phyloP scores from a whole-genome alignment of 306 rosid genomes.

The Citrullus mucosospermus region DNA sequence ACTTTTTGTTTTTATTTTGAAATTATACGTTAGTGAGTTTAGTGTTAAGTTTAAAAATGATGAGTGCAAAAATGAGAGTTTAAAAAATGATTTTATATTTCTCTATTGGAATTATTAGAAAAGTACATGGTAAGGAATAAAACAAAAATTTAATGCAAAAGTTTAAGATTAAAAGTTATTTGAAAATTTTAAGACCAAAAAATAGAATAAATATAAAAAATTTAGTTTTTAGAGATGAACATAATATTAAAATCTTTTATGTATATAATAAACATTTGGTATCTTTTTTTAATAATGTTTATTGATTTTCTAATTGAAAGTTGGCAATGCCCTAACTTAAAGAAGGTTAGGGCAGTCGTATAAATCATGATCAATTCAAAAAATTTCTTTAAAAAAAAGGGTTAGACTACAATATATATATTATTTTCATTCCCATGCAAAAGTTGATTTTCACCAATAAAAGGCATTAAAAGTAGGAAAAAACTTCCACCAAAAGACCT shows the following conservation, averaged over 20 bases:
- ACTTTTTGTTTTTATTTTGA: too few species aligned
- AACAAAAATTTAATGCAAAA: too few species aligned
- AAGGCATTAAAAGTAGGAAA: constrained; percentile 27
- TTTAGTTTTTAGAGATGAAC: neutral
- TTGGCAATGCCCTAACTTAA: neutral
- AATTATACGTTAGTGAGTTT: too few species aligned
- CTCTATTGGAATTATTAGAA: neutral
- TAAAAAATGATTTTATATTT: too few species aligned
- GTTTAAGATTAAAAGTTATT: neutral
- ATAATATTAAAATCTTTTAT: neutral
- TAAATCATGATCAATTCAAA: neutral
- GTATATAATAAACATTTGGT: neutral
- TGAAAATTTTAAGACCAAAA: neutral
- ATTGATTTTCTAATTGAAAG: neutral
- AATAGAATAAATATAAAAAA: neutral
- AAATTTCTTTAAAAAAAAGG: neutral
- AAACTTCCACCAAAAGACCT: neutral
- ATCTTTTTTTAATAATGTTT: neutral
- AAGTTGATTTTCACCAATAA: constrained; percentile 7
- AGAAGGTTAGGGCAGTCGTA: neutral
- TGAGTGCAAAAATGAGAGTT: too few species aligned
- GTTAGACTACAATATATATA: neutral
- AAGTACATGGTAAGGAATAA: neutral
- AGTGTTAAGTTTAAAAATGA: too few species aligned
- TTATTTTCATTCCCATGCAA: constrained; percentile 2